Evolutionary conservation across 108 stramenopile genomes (phyloP), one percentile per base, ranked within the genome.

Genomic region (Epithemia pelagica): DNA sequence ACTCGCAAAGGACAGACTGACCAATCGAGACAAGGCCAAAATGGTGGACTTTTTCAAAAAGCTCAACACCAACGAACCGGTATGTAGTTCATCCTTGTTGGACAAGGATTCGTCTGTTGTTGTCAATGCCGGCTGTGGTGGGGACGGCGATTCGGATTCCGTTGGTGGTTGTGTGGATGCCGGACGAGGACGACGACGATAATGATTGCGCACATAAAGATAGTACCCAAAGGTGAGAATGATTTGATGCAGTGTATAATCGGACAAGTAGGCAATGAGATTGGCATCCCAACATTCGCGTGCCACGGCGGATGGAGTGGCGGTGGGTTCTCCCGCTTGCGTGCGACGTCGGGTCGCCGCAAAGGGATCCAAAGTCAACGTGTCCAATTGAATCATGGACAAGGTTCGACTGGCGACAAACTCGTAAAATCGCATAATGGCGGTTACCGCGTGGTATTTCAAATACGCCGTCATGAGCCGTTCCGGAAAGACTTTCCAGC

Each of bases 221-320:
- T 80, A 82, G 67, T 86, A 86, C 20, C 71, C 79, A 63, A 72
- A 86, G 28, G 62, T 58, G n/a, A 86, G 31, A 61, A 82, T 71
- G 19, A 60, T 64, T 69, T 86, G 79, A 52, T 82, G 81, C 29
- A 86, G 71, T 52, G 68, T 78, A 31, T 78, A 86, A 32, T 86
- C 84, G 10, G 84, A 78, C 53, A 80, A 32, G 58, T 66, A 86
- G 15, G 69, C 59, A 61, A 86, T 73, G 30, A 78, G 21, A 61
- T 82, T 82, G 37, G 78, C 76, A 61, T 65, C 79, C 59, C 79
- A 68, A 20, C 75, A 79, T 65, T 76, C 59, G 15, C 62, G 72
- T 0, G 56, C 66, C 22, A 78, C 24, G 15, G 55, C 58, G 27
- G 63, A 18, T 46, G 37, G 37, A n/a, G n/a, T 22, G 2, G 19